A percentile compares a stretch with the other conserved stretches of the same genome.
phyloP scores from a whole-genome alignment of 768 basidiomycete genomes.

The Galerina marginata region DNA sequence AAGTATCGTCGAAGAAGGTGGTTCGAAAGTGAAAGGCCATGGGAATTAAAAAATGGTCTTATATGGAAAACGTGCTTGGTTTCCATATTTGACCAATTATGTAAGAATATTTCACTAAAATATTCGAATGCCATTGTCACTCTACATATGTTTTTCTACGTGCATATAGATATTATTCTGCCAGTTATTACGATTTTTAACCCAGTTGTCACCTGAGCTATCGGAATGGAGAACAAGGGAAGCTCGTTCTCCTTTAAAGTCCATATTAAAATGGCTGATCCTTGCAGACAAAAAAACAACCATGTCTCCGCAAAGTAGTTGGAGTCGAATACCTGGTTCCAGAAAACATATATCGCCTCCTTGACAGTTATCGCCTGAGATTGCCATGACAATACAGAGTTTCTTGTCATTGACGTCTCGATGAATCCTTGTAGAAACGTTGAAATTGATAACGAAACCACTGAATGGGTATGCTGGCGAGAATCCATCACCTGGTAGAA shows the following conservation, averaged over 20 bases:
- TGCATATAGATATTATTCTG: not conserved
- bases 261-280: conserved; percentile 27
- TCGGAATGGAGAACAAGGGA: conserved; percentile 30
- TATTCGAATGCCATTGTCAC: not conserved
- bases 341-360: not conserved
- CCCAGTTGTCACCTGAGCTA: conserved; percentile 1
- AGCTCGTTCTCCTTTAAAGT: conserved; percentile 20
- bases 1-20: too few relatives aligned
- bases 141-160: not conserved
- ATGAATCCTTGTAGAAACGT: not conserved
- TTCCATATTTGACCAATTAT: too few relatives aligned
- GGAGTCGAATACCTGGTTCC: not conserved
- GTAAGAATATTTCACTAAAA: not conserved
- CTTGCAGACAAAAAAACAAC: conserved; percentile 22
- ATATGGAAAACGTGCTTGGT: too few relatives aligned
- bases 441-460: not conserved
- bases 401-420: not conserved
- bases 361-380: not conserved
- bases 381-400: not conserved
- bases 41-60: too few relatives aligned
- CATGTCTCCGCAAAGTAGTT: not conserved
- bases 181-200: conserved; percentile 13
- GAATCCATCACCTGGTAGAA: not conserved
- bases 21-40: too few relatives aligned
- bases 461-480: not conserved